phyloP scores from a whole-genome alignment of 345 rosid species.

The Durio zibethinus region DNA sequence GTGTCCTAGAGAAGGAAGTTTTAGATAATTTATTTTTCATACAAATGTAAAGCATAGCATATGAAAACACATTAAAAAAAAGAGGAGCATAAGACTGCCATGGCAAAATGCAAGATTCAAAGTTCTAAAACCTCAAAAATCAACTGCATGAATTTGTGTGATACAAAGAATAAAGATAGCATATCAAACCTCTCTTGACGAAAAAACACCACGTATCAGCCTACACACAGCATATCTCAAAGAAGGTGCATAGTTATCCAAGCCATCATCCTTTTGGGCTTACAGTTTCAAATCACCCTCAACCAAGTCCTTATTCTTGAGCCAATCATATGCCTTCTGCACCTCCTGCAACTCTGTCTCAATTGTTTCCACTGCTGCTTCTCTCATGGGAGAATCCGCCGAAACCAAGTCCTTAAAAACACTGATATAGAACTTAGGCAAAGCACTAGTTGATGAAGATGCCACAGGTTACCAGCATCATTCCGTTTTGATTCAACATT shows the following conservation, averaged over 20 bases:
- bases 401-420: conserved; percentile 76
- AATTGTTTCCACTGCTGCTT: conserved; percentile 63
- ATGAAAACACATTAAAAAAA: not conserved
- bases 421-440: conserved; percentile 67
- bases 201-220: conserved; percentile 90
- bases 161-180: not conserved
- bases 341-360: conserved; percentile 62
- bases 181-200: conserved; percentile 78
- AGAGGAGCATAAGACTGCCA: not conserved
- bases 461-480: conserved; percentile 22
- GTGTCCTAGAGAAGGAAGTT: not conserved
- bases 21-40: not conserved
- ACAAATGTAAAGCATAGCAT: not conserved
- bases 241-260: conserved; percentile 79
- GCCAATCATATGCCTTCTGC: conserved; percentile 61
- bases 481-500: conserved; percentile 22
- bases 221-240: conserved; percentile 75
- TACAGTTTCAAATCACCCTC: conserved; percentile 60
- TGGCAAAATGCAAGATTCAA: not conserved
- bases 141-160: not conserved
- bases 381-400: conserved; percentile 44
- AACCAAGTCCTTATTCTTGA: conserved; percentile 46
- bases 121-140: not conserved
- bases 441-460: conserved; percentile 27
- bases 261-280: conserved; percentile 87